Evolutionary conservation across 1,284 basidiomycete species (phyloP), one percentile per base, ranked within the genome.

Genomic region (Caloboletus firmus): DNA sequence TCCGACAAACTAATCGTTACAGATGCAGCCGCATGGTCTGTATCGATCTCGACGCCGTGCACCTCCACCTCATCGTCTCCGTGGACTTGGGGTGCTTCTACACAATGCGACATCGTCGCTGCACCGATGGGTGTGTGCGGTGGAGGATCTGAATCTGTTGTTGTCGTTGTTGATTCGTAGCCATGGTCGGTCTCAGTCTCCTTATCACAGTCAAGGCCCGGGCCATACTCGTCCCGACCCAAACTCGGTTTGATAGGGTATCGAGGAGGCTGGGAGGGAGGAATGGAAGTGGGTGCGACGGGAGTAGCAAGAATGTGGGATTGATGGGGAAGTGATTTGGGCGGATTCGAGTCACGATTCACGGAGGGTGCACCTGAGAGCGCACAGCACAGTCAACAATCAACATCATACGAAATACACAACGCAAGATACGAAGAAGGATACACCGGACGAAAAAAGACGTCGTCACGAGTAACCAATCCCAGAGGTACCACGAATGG

Each of bases 151-250:
- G 68, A 66, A 51, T 70, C 65, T 5, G 65, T 70, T 2, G 65
- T 68, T 0, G 67, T 69, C 20, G 64, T 68, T 9, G 64, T 52
- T 4, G 67, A 65, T 35, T 65, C 67, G 15, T 67, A 62, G 7
- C 55, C 64, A 39, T 67, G 61, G 42, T 67, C 65, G 1, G 50
- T 66, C 52, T 65, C 63, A 0, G 45, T 51, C n/a, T 69, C 67
- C 37, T 51, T 62, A 6, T 68, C 65, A 26, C 30, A 39, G 18
- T 66, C 66, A 20, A 28, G 55, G 20, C 44, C 45, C 6, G 9
- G 15, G 4, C 45, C 39, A 26, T 53, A 44, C 32, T 59, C 53
- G 30, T 53, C 56, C 39, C 28, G 52, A 35, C 44, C 47, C 32
- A 54, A 28, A 26, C 22, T 24, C 11, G 60, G 26, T 7, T 46